phyloP scores from a whole-genome alignment of 2,329 filamentous ascomycete species.

The Dothistroma septosporum region DNA sequence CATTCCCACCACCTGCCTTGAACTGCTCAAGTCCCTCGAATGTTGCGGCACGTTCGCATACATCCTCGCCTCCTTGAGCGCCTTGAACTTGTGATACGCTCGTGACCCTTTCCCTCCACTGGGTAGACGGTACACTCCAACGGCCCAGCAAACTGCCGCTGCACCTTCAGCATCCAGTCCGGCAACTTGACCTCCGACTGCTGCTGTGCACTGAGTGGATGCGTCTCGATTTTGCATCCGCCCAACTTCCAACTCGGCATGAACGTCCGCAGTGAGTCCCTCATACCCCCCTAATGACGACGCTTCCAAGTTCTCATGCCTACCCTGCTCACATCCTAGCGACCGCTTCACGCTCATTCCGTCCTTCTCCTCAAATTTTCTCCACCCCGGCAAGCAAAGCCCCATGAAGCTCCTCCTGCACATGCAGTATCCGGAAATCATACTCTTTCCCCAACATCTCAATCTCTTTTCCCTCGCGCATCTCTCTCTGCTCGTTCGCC shows the following conservation, averaged over 20 bases:
- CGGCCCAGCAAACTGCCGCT: neutral
- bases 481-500: neutral
- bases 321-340: neutral
- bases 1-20: neutral
- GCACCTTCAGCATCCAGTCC: neutral
- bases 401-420: neutral
- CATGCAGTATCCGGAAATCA: neutral
- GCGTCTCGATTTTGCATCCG: neutral
- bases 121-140: neutral
- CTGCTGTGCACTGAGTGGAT: neutral
- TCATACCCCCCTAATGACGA: neutral
- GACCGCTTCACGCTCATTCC: neutral
- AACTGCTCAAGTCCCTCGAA: neutral
- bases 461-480: neutral
- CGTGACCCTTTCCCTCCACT: neutral
- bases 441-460: neutral
- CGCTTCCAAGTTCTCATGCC: neutral
- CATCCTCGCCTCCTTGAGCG: neutral
- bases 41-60: neutral
- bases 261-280: neutral
- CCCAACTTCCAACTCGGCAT: neutral
- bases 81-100: neutral
- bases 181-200: neutral
- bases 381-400: neutral
- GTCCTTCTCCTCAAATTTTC: neutral